Base-by-base conservation (phyloP, 2,329 filamentous ascomycete genomes). In the Chaetomium sp. region DNA sequence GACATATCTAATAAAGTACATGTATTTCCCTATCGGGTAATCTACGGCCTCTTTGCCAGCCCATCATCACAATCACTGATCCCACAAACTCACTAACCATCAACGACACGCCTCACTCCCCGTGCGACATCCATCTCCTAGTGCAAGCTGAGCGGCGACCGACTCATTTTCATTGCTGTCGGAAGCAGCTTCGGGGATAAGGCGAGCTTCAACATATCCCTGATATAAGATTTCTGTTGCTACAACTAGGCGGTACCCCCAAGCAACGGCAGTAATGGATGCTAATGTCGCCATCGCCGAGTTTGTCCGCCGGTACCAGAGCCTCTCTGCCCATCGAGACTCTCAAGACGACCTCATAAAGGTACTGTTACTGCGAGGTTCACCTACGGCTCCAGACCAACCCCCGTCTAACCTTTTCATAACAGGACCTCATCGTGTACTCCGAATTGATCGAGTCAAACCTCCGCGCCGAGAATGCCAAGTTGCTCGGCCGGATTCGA, bases 351-450 rank as follows among this genome's bases (percentile, higher is more conserved):
- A 77, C 50, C 72, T 85, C 67, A 79, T 85, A 63, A 80, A 81
- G 77, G 83, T 82, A 72, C 16, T 25, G 21, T 29, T 13, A 0
- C 7, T n/a, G 2, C 9, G 12, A 21, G 5, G 10, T 27, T 27
- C 47, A 6, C 29, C 31, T 31, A 31, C 19, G 9, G n/a, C 33
- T 50, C 19, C 38, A 75, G 62, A 13, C 29, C n/a, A n/a, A 33
- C 16, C 25, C 1, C 13, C 23, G 1, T 35, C 35, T 53, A n/a
- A 59, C 10, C 2, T 6, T 33, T 21, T n/a, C 59, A 35, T 45
- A 42, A 27, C 47, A 85, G 82, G 82, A 84, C 65, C 74, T 84
- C 33, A 72, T 84, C 64, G 69, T 79, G 53, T 81, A 83, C 67
- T 75, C 74, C 67, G 77, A 85, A 65, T 70, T 70, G 16, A 64